A percentile compares a stretch with the other conserved stretches of the same genome.
Evolutionary conservation across 805 yeast species (phyloP).

Genomic region (Lachancea nothofagi): DNA sequence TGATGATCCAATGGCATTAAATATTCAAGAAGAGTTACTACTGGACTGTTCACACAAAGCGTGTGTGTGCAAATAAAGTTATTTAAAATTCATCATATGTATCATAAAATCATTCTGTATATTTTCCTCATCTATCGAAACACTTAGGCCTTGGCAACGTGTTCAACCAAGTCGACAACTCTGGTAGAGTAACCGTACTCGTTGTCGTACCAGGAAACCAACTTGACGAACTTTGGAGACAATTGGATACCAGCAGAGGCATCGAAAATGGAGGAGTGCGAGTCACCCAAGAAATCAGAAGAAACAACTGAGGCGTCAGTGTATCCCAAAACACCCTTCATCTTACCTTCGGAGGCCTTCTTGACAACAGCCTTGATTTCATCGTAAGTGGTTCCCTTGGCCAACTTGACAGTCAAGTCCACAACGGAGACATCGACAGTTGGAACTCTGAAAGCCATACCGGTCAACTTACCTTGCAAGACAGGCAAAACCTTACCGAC

Average conservation of each 20-base stretch:
- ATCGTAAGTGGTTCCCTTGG: slow-evolving; percentile 53
- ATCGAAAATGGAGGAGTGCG: slow-evolving; percentile 62
- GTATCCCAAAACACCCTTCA: slow-evolving; percentile 63
- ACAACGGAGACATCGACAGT: slow-evolving; percentile 69
- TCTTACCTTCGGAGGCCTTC: slow-evolving; percentile 52
- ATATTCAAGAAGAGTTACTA: no score
- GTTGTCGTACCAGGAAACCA: slow-evolving; percentile 70
- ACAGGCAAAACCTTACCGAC: slow-evolving; percentile 71
- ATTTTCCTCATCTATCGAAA: not conserved
- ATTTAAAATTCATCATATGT: no score
- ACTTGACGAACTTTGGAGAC: slow-evolving; percentile 65
- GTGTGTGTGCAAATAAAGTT: no score
- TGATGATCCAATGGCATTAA: no score
- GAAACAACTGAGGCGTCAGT: slow-evolving; percentile 69
- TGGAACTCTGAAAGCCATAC: slow-evolving; percentile 72
- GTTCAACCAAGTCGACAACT: slow-evolving; percentile 65
- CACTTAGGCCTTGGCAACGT: slow-evolving; percentile 41
- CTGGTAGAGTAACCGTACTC: slow-evolving; percentile 38
- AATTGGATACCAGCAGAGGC: slow-evolving; percentile 65
- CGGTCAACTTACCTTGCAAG: slow-evolving; percentile 66
- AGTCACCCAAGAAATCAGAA: slow-evolving; percentile 59
- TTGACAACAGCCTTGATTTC: slow-evolving; percentile 56
- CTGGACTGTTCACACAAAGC: no score
- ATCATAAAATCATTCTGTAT: not conserved
- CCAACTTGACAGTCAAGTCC: slow-evolving; percentile 62